phyloP scores from a whole-genome alignment of 2,329 filamentous ascomycete genomes.

The Akanthomyces muscarius region DNA sequence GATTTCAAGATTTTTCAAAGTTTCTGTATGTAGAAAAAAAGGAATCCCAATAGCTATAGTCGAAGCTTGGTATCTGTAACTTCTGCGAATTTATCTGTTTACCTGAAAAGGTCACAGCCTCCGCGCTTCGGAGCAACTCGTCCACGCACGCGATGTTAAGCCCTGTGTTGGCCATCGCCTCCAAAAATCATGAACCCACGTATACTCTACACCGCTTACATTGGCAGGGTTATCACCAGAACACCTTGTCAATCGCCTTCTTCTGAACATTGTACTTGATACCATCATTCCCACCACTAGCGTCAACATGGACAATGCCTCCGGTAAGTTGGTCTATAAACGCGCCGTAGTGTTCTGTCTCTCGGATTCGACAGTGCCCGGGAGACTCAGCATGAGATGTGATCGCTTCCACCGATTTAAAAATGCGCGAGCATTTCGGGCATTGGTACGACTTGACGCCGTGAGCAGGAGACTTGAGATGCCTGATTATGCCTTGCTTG shows the following conservation, averaged over 20 bases:
- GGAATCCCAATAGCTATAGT: too few species aligned
- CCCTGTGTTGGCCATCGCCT: too few species aligned
- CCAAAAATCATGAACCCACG: too few species aligned
- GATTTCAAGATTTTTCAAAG: neutral
- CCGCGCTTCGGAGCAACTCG: too few species aligned
- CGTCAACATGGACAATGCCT: slow-evolving; percentile 28
- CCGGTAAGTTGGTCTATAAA: slow-evolving; percentile 33
- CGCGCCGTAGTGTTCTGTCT: slow-evolving; percentile 19
- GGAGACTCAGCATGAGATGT: slow-evolving; percentile 11
- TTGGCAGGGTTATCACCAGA: neutral
- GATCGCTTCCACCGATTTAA: slow-evolving; percentile 16
- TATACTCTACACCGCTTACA: too few species aligned
- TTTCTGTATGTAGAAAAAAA: too few species aligned
- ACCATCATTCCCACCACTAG: neutral
- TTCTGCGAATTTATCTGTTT: too few species aligned
- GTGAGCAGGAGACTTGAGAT: slow-evolving; percentile 3
- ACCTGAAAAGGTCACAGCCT: too few species aligned
- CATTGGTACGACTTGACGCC: slow-evolving; percentile 19
- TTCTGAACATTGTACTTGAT: neutral
- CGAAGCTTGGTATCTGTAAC: too few species aligned
- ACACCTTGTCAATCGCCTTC: neutral
- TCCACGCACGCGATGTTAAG: too few species aligned
- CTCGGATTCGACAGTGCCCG: slow-evolving; percentile 9
- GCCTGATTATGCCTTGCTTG: neutral
- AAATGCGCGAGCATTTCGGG: slow-evolving; percentile 21